A percentile compares a stretch with the other conserved stretches of the same genome.
Evolutionary conservation across 176 grass and related monocot genomes (phyloP).

Genomic region (Zoysia pacifica): DNA sequence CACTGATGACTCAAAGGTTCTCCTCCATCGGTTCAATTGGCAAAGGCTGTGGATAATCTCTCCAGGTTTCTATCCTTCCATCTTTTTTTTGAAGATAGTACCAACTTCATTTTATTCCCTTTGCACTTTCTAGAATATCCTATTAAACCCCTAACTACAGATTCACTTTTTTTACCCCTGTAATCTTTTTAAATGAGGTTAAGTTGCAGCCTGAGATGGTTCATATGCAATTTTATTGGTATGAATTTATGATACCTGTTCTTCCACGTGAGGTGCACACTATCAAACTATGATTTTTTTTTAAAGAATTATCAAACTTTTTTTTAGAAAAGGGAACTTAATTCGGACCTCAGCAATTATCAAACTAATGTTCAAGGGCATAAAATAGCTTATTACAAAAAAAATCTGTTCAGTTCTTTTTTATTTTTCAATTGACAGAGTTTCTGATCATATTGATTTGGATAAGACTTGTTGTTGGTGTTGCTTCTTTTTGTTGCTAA

Average conservation of each 20-base stretch:
- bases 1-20: constrained; percentile 86
- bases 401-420: not conserved
- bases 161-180: not conserved
- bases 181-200: not conserved
- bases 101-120: not conserved
- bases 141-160: not conserved
- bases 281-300: not conserved
- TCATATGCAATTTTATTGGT: not conserved
- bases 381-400: not conserved
- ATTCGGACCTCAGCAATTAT: no score
- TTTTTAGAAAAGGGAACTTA: no score
- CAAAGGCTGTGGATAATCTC: constrained; percentile 92
- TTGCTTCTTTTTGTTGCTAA: not conserved
- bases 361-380: not conserved
- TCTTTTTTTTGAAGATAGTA: not conserved
- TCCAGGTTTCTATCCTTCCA: constrained; percentile 51
- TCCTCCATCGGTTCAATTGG: constrained; percentile 98
- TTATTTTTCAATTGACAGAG: not conserved
- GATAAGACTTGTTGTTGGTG: not conserved
- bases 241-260: not conserved
- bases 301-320: no score
- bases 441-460: not conserved
- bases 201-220: not conserved
- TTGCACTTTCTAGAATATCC: not conserved
- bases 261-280: not conserved